A percentile compares a stretch with the other conserved stretches of the same genome.
Conservation (phyloP, 2,329 filamentous ascomycete genomes). For the Xylariales sp. region DNA sequence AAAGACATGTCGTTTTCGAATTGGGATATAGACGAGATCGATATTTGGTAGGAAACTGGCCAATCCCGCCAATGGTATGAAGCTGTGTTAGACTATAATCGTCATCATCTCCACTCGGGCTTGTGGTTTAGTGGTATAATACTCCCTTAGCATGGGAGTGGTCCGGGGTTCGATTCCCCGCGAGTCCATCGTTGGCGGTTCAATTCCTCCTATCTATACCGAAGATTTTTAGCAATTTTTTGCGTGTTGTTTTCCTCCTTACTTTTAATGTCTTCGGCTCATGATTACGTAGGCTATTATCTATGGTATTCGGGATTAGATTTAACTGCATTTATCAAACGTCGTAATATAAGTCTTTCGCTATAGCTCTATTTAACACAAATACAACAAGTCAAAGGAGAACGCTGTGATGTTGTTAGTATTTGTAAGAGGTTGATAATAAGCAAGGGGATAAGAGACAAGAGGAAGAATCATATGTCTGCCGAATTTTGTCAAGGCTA, state of each 20-base stretch:
- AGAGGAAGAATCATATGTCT: neutral
- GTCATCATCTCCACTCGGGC: slow-evolving; percentile 18
- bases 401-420: neutral
- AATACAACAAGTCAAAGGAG: neutral
- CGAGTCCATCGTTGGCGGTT: slow-evolving; percentile 37
- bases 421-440: neutral
- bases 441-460: neutral
- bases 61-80: neutral
- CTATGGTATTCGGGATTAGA: too few species aligned
- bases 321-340: too few species aligned
- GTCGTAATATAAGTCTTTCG: too few species aligned
- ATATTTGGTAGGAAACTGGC: slow-evolving; percentile 7
- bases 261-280: neutral
- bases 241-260: neutral
- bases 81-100: neutral
- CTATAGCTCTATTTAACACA: too few species aligned
- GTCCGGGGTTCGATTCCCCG: slow-evolving; percentile 45
- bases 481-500: slow-evolving; percentile 16
- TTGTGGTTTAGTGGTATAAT: slow-evolving; percentile 42
- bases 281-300: too few species aligned
- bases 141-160: slow-evolving; percentile 42
- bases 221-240: slow-evolving; percentile 1
- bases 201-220: slow-evolving; percentile 34
- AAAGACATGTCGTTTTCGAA: neutral
- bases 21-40: slow-evolving; percentile 5